Base-by-base conservation (phyloP, 2,329 filamentous ascomycete species). In the Colletotrichum ledebouriae region DNA sequence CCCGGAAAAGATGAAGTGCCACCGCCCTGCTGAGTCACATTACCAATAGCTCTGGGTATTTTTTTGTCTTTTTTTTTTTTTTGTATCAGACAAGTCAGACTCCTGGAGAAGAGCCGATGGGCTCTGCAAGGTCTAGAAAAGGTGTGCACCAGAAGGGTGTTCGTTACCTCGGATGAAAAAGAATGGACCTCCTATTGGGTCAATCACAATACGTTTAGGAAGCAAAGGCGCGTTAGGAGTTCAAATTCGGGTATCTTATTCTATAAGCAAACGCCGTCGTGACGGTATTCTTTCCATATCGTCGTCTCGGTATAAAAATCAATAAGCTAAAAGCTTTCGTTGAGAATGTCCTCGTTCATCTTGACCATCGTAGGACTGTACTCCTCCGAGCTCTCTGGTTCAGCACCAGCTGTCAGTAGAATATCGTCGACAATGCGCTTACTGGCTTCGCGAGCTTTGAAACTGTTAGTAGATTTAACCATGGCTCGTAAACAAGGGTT, bases 341-440 rank as follows among this genome's bases (percentile, higher is more conserved):
- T 84, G 50, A 90, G 76, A 53, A 89, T 84, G 73, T 90, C 83
- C 59, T 88, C 81, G 71, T 86, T 89, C 85, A 89, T 87, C 79
- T 88, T 89, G 49, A 91, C 87, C 81, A 90, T 85, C 0, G 87
- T 89, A 3, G 89, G 89, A 72, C 88, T 90, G 73, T 89, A 87
- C 74, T 90, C 29, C 7, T 29, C 87, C 2, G 82, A 81, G 25
- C 83, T 84, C 60, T 85, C 84, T 3, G 80, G 80, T 39, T 85
- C 86, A 4, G 86, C 91, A 2, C 93, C 93, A 4, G 93, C 93
- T 47, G 92, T 93, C 49, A 92, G 79, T 6, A 96, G 81, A 55
- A 97, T 86, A 75, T 95, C 92, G 59, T 94, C 91, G 0, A 97
- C 92, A 67, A 97, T 95, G 63, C 89, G 87, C 76, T 87, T 91